Evolutionary conservation across 257 asterid species (phyloP).

Genomic region (Solanum neorickii): DNA sequence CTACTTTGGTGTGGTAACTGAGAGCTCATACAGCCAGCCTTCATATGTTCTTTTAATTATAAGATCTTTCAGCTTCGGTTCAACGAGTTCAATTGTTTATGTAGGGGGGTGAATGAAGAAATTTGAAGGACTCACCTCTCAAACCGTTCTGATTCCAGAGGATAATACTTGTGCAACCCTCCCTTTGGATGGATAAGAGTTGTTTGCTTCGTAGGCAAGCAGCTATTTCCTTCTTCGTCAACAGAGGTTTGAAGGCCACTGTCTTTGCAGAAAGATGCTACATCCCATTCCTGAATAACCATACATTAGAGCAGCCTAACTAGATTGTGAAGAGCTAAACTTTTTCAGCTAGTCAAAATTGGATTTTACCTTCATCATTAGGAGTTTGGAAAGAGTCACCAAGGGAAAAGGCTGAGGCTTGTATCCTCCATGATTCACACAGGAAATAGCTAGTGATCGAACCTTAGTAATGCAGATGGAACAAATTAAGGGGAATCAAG

Average conservation of each 20-base stretch:
- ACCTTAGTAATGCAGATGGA: slow-evolving; percentile 27
- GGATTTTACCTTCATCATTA: slow-evolving; percentile 55
- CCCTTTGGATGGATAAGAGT: slow-evolving; percentile 29
- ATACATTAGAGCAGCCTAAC: slow-evolving; percentile 2
- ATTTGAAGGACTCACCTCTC: slow-evolving; percentile 29
- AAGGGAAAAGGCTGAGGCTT: slow-evolving; percentile 84
- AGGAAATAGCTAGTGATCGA: slow-evolving; percentile 58
- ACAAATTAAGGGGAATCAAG: background rate
- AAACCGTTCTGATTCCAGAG: slow-evolving; percentile 47
- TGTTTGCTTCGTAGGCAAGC: slow-evolving; percentile 48
- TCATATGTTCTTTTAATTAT: background rate
- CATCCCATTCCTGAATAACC: slow-evolving; percentile 57
- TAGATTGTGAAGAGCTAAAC: background rate
- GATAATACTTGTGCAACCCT: slow-evolving; percentile 37
- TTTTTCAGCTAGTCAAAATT: background rate
- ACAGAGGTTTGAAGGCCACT: slow-evolving; percentile 50
- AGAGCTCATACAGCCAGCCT: background rate
- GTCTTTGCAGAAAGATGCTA: slow-evolving; percentile 60
- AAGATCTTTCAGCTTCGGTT: background rate
- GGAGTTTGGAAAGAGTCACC: slow-evolving; percentile 53
- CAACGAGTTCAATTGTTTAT: background rate
- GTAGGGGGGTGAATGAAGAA: background rate
- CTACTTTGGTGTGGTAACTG: background rate
- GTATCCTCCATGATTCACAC: slow-evolving; percentile 69
- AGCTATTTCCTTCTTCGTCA: slow-evolving; percentile 45